Conservation (phyloP, 2,329 filamentous ascomycete species). For the Botrytis aclada region DNA sequence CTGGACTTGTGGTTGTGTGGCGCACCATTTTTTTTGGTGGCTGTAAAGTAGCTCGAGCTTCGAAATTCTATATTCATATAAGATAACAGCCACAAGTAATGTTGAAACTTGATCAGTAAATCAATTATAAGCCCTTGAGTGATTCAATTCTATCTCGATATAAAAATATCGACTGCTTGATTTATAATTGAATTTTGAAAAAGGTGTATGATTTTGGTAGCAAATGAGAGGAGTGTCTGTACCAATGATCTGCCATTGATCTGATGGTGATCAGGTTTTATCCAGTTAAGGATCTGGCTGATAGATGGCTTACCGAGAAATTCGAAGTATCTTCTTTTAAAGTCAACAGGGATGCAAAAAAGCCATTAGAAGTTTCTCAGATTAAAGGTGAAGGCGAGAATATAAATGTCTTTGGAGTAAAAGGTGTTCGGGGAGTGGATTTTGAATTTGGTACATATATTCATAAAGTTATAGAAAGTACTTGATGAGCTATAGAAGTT, state of each 20-base stretch:
- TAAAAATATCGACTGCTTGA: background rate
- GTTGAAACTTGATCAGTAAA: background rate
- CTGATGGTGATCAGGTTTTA: background rate
- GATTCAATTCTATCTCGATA: background rate
- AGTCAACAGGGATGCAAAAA: background rate
- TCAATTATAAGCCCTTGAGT: background rate
- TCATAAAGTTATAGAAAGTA: slow-evolving; percentile 11
- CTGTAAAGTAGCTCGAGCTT: background rate
- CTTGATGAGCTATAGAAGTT: background rate
- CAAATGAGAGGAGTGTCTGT: background rate
- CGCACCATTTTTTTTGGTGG: background rate
- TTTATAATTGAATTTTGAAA: background rate
- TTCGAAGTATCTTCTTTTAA: slow-evolving; percentile 18
- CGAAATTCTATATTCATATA: background rate
- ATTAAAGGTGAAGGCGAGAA: background rate
- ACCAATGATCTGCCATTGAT: background rate
- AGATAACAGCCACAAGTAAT: background rate
- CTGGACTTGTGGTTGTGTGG: background rate
- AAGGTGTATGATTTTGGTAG: background rate
- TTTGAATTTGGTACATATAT: background rate
- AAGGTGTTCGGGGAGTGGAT: slow-evolving; percentile 5
- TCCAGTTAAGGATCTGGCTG: background rate
- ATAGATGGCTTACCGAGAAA: background rate
- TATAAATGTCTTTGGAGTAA: background rate
- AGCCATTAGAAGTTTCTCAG: background rate